These are phyloP conservation scores for Pythium coloratum DNA, from an alignment of 352 stramenopile genomes.

Conservation along the genomic window DNA sequence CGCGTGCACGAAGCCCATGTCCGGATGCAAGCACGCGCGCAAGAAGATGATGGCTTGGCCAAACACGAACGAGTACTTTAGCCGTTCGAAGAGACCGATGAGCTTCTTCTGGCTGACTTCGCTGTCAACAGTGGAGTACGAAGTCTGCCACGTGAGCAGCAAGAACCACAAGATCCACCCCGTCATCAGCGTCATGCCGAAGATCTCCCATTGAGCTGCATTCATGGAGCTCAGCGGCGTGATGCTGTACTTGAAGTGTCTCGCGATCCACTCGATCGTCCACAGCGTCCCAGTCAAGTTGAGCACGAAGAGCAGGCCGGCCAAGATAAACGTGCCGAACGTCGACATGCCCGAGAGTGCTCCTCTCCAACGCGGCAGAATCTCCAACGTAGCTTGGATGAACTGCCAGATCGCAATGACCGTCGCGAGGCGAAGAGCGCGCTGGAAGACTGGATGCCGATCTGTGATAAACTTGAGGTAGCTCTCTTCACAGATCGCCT, in stretches of 20 bases:
- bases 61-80: constrained; percentile 84
- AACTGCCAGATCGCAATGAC: constrained; percentile 85
- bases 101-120: constrained; percentile 70
- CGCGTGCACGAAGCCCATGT: constrained; percentile 86
- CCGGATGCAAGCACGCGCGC: constrained; percentile 72
- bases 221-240: constrained; percentile 70
- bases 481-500: constrained; percentile 75
- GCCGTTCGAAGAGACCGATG: constrained; percentile 64
- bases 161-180: constrained; percentile 84
- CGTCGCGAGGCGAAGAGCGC: constrained; percentile 72
- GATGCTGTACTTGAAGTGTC: constrained; percentile 66
- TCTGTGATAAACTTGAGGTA: constrained; percentile 86
- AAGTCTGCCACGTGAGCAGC: constrained; percentile 59
- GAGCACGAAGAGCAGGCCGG: constrained; percentile 55
- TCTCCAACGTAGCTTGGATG: constrained; percentile 83
- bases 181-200: constrained; percentile 74
- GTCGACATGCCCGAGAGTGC: constrained; percentile 57
- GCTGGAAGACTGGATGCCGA: constrained; percentile 82
- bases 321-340: constrained; percentile 53
- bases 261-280: constrained; percentile 73
- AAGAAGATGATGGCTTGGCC: constrained; percentile 81
- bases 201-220: constrained; percentile 76
- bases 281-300: constrained; percentile 68
- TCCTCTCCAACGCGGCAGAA: constrained; percentile 69
- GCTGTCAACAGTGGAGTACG: constrained; percentile 50